Percentiles rank a stretch among this genome's conserved stretches.
phyloP scores from a whole-genome alignment of 2,329 filamentous ascomycete genomes.

The Hypoxylon sp. region DNA sequence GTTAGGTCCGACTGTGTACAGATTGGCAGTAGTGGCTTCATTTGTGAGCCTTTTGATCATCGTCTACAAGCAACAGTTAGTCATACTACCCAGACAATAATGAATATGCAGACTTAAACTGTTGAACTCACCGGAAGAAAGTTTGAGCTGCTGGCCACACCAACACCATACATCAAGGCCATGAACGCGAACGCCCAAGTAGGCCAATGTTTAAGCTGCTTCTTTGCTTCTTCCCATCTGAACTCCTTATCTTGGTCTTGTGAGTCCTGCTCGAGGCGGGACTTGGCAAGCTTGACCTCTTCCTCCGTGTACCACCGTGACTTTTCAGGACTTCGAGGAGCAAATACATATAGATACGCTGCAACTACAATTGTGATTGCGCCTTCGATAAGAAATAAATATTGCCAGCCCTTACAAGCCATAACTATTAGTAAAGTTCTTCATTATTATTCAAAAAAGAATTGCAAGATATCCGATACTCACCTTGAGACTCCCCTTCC shows the following conservation, averaged over 20 bases:
- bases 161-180: constrained; percentile 50
- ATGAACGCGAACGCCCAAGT: constrained; percentile 49
- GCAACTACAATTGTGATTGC: constrained; percentile 47
- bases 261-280: constrained; percentile 48
- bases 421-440: background rate
- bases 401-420: constrained; percentile 47
- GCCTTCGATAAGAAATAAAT: constrained; percentile 52
- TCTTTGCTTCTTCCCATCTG: constrained; percentile 47
- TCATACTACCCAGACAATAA: background rate
- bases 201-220: constrained; percentile 44
- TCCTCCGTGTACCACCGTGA: constrained; percentile 47
- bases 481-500: constrained; percentile 41
- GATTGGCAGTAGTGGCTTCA: constrained; percentile 49
- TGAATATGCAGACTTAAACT: background rate
- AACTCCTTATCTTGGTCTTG: constrained; percentile 45
- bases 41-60: constrained; percentile 56
- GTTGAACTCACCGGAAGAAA: constrained; percentile 45
- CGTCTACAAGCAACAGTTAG: constrained; percentile 40
- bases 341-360: constrained; percentile 42
- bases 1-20: constrained; percentile 48
- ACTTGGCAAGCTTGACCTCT: constrained; percentile 48
- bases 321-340: constrained; percentile 46
- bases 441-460: background rate
- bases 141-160: constrained; percentile 48
- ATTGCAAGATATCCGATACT: background rate